Evolutionary conservation across 257 asterid species (phyloP), one percentile per base, ranked within the genome.

Genomic region (Nicotiana noctiflora): DNA sequence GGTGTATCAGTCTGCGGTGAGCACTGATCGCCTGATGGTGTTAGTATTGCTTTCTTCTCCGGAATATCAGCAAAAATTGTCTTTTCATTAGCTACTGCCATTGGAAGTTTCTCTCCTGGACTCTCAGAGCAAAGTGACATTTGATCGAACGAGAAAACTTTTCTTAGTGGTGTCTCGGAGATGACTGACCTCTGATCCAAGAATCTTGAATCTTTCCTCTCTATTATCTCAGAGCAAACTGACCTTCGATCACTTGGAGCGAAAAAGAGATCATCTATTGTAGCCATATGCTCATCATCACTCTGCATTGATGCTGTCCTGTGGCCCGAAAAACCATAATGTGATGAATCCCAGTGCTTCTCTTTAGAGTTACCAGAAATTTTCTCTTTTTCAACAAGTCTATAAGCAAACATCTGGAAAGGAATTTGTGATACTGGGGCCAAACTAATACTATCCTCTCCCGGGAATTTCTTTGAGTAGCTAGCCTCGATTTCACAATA

Each of bases 391-490:
- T 94, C 94, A 11, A 94, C 72, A 15, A 91, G 63, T 46, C 85
- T 89, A 70, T 91, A 94, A 52, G 90, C 87, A 77, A 90, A 88
- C 89, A 94, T 85, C 86, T 94, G 97, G 77, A 91, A 94, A 29
- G 98, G 98, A 27, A 94, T 90, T 40, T 89, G 92, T 2, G 92
- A 85, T 1, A 90, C 89, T 0, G 94, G 88, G 17, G 85, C 80
- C 79, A 84, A 59, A 78, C 77, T 82, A 31, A 23, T 80, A 7
- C 23, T 84, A 40, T 70, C 91, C 49, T 89, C 91, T 4, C 25
- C 83, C 0, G 75, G 77, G 19, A 89, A 82, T 82, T 90, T 94
- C 84, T 83, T 90, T 75, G 90, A 80, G 81, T 85, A 93, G 4
- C 85, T 89, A 0, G 86, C 83, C 83, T 94, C 97, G 81, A 94